Evolutionary conservation across 225 moss, liverwort and hornwort genomes (phyloP), one percentile per base, ranked within the genome.

Genomic region (Polytrichum formosum): DNA sequence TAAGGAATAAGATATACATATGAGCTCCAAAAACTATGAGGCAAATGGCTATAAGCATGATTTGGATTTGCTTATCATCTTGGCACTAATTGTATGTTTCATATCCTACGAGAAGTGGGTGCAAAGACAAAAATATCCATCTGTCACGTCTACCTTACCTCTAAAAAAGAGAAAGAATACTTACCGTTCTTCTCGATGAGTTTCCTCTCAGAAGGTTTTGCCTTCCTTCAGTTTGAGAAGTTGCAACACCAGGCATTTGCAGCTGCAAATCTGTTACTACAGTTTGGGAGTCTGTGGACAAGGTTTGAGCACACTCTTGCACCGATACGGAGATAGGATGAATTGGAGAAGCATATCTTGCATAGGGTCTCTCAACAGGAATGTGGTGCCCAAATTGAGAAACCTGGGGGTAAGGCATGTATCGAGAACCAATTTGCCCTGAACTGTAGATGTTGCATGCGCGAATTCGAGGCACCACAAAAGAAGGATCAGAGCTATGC

Each of bases 331-430:
- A 85, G 7, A 77, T 83, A 21, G 93, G 93, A 65, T 93, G 85
- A 74, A 92, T 82, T 5, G 85, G 85, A 35, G 78, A 89, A 53
- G 96, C 80, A 68, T 97, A 91, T 65, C 93, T 89, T 16, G 96
- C 89, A 72, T 88, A 89, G 21, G 96, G 93, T 74, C 96, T 83
- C 71, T 91, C 88, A 6, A 97, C 92, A 63, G 88, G 96, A 62
- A 90, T 77, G 63, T 92, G 82, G 26, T 78, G 75, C 46, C 62
- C 81, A 54, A 87, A 74, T 18, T 80, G 70, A 25, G 86, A 74
- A 30, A 89, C 90, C 55, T 84, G 96, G 71, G 83, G 73, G 65
- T 85, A 85, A 5, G 82, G 65, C 67, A 87, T 70, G 71, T 73
- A 91, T 59, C 90, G 85, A 23, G 82, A 74, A 16, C 46, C 16